These are phyloP conservation scores for Backusella macrospora DNA, from an alignment of 192 early-diverging fungal genomes.

Conservation along the genomic window DNA sequence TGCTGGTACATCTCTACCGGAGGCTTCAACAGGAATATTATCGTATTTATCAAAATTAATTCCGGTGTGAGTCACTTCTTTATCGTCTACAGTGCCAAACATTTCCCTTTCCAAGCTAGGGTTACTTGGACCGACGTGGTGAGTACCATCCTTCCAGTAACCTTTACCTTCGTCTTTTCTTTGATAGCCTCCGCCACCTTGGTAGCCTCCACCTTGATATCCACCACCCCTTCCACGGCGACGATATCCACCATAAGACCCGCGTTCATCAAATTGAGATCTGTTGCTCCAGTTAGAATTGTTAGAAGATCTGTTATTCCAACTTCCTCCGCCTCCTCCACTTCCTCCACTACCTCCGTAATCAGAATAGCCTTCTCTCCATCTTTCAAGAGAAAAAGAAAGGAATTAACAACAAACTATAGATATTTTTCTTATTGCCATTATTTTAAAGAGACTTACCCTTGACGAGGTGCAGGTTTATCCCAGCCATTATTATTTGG, in stretches of 20 bases:
- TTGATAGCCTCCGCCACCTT: slow-evolving; percentile 42
- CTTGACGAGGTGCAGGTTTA: slow-evolving; percentile 2
- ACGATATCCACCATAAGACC: slow-evolving; percentile 43
- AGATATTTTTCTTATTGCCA: background rate
- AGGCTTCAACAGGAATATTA: slow-evolving; percentile 96
- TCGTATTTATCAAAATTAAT: slow-evolving; percentile 99
- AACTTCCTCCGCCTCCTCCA: background rate
- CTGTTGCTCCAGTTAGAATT: slow-evolving; percentile 25
- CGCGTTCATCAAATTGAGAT: slow-evolving; percentile 48
- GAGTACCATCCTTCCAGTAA: slow-evolving; percentile 78
- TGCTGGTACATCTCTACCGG: slow-evolving; percentile 68
- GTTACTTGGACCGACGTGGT: slow-evolving; percentile 78
- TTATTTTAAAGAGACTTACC: background rate
- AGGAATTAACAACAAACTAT: background rate
- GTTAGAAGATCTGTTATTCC: slow-evolving; percentile 18
- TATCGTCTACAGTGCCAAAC: slow-evolving; percentile 74
- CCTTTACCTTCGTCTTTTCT: slow-evolving; percentile 48
- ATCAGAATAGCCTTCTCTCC: slow-evolving; percentile 20
- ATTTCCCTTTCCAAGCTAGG: slow-evolving; percentile 80
- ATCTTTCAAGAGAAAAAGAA: background rate
- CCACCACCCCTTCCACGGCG: slow-evolving; percentile 45
- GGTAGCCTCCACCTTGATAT: slow-evolving; percentile 34
- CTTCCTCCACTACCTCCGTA: slow-evolving; percentile 12
- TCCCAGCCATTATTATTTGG: slow-evolving; percentile 42
- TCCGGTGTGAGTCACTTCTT: slow-evolving; percentile 80